A percentile compares a stretch with the other conserved stretches of the same genome.
These are phyloP conservation scores for Liquidambar formosana DNA, from an alignment of 164 flowering plant genomes.

Conservation along the genomic window DNA sequence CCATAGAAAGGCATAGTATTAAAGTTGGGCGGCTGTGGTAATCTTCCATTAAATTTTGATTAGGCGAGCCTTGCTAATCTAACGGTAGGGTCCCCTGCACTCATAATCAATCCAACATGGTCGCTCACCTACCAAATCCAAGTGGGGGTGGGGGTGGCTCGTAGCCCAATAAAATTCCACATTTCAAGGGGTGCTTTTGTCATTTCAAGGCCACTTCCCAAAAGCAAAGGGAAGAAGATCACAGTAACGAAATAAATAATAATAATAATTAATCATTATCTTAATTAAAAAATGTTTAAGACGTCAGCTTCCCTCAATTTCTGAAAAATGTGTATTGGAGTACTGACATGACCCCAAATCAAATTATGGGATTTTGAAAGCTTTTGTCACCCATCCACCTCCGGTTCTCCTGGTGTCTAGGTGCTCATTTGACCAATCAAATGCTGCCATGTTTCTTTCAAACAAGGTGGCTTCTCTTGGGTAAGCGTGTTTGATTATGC, in stretches of 20 bases:
- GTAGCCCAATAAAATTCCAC: neutral
- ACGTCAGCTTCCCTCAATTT: constrained; percentile 1
- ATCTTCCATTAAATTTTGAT: no score
- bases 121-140: constrained; percentile 6
- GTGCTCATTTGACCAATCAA: no score
- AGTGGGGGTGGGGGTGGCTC: neutral
- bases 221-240: constrained; percentile 20
- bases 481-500: no score
- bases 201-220: constrained; percentile 8
- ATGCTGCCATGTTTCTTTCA: no score
- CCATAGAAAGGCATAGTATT: no score
- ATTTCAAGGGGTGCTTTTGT: constrained; percentile 10
- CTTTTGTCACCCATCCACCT: no score
- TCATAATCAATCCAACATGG: neutral
- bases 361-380: no score
- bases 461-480: no score
- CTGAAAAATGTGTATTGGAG: neutral
- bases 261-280: neutral
- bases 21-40: no score
- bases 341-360: neutral
- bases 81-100: neutral
- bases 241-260: constrained; percentile 9
- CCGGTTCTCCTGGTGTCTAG: no score
- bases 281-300: neutral
- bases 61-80: neutral